Evolutionary conservation across 306 rosid genomes (phyloP), one percentile per base, ranked within the genome.

Genomic region (Acmispon strigosus): DNA sequence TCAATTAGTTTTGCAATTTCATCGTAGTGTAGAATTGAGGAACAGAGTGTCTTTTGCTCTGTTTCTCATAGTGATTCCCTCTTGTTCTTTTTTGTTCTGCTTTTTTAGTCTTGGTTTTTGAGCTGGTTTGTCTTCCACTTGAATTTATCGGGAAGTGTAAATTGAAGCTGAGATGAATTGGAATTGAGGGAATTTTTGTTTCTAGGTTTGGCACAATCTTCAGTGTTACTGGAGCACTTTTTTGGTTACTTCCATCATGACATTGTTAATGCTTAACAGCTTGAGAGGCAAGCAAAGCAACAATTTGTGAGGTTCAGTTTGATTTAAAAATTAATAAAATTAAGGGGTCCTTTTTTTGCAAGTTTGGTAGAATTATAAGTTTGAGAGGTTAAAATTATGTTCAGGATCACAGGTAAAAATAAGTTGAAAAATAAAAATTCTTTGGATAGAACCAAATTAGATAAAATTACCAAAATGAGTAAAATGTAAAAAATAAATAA

Each of bases 131-230:
- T 62, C 7, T 69, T 69, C 51, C 63, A 75, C 37, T 32, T 80
- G 53, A 74, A 51, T n/a, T n/a, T n/a, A n/a, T 76, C 81, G 73
- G 84, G 70, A 86, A 76, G 47, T 84, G 89, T 82, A 83, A 76
- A 89, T 84, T 72, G 27, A 59, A 48, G 76, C 39, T 49, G 76
- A 72, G 82, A 73, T 79, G 74, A 61, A 55, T 57, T 52, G 59
- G 72, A 75, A 69, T 66, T 44, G 65, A 63, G 68, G 19, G 44
- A 63, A 19, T 45, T 66, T 36, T 10, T 7, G 54, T 57, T 4
- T 20, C 22, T 47, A 75, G 57, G 54, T 69, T 73, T 63, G 32
- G 24, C 64, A 29, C 10, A 12, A 19, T 39, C 7, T 16, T 64
- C 8, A 27, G 44, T 11, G 52, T 39, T 4, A 24, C 13, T 63